Evolutionary conservation across 2,329 filamentous ascomycete genomes (phyloP).

Genomic region (Trichophyton simii): DNA sequence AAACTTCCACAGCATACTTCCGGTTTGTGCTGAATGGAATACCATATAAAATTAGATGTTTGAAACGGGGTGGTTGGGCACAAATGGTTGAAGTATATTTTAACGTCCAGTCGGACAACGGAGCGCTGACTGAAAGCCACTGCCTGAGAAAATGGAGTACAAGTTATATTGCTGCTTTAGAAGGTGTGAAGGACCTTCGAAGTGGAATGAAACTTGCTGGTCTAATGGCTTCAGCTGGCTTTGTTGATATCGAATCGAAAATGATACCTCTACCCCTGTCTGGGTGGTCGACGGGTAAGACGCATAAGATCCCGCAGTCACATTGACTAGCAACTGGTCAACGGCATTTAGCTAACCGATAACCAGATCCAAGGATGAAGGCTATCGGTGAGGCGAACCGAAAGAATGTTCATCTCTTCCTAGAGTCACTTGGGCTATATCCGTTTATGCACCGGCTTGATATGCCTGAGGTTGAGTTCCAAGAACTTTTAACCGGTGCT

Average conservation of each 20-base stretch:
- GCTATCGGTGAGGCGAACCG: slow-evolving; percentile 32
- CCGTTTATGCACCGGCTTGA: slow-evolving; percentile 32
- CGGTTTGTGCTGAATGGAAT: background rate
- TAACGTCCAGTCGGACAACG: slow-evolving; percentile 76
- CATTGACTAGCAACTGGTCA: background rate
- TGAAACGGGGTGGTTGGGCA: slow-evolving; percentile 68
- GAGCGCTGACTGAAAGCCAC: slow-evolving; percentile 55
- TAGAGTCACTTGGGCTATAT: slow-evolving; percentile 33
- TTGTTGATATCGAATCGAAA: slow-evolving; percentile 53
- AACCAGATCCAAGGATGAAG: slow-evolving; percentile 30
- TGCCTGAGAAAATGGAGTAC: slow-evolving; percentile 56
- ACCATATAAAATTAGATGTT: slow-evolving; percentile 34
- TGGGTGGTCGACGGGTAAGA: slow-evolving; percentile 54
- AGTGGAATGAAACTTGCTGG: slow-evolving; percentile 48
- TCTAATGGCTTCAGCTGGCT: slow-evolving; percentile 50
- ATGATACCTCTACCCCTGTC: slow-evolving; percentile 58
- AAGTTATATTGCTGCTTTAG: slow-evolving; percentile 49
- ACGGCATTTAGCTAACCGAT: slow-evolving; percentile 14
- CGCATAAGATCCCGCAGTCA: background rate
- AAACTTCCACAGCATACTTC: background rate
- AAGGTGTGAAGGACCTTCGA: slow-evolving; percentile 54
- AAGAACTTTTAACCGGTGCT: slow-evolving; percentile 26
- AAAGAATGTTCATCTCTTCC: slow-evolving; percentile 26
- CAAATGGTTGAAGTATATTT: slow-evolving; percentile 83
- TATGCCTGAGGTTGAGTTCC: slow-evolving; percentile 30